These are phyloP conservation scores for Tetrapisispora pingtungensis DNA, from an alignment of 805 yeast genomes.

Conservation along the genomic window DNA sequence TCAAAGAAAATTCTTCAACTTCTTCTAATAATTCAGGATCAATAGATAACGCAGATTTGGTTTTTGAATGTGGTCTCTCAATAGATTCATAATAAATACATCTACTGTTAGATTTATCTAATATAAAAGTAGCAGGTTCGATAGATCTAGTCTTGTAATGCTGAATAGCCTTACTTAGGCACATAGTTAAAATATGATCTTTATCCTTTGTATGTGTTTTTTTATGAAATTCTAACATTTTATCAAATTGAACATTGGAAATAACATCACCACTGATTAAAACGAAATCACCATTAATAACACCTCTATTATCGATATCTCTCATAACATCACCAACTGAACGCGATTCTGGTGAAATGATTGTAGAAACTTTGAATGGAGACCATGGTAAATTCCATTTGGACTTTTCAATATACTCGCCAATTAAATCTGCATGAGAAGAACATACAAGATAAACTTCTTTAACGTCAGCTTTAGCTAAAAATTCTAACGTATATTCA, in stretches of 20 bases:
- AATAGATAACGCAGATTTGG: conserved; percentile 44
- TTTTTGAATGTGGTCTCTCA: conserved; percentile 41
- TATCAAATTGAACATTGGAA: conserved; percentile 75
- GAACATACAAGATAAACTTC: conserved; percentile 89
- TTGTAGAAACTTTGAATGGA: conserved; percentile 72
- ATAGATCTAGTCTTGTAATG: conserved; percentile 76
- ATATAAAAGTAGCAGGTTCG: conserved; percentile 76
- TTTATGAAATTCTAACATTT: conserved; percentile 64
- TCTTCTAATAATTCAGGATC: conserved; percentile 76
- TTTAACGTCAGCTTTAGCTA: conserved; percentile 80
- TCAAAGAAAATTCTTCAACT: conserved; percentile 63
- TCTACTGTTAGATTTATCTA: conserved; percentile 63
- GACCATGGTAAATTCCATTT: conserved; percentile 62
- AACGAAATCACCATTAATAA: conserved; percentile 82
- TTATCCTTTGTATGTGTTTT: conserved; percentile 63
- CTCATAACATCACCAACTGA: conserved; percentile 97
- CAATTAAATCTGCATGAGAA: conserved; percentile 82
- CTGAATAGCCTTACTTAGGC: conserved; percentile 74
- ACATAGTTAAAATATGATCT: conserved; percentile 93
- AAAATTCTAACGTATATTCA: conserved; percentile 88
- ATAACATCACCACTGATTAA: conserved; percentile 91
- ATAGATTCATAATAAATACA: conserved; percentile 80
- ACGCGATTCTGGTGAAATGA: conserved; percentile 75
- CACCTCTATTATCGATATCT: conserved; percentile 83
- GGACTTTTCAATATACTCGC: conserved; percentile 63